These are phyloP conservation scores for Barnettozyma salicaria DNA, from an alignment of 805 yeast species.

Conservation along the genomic window DNA sequence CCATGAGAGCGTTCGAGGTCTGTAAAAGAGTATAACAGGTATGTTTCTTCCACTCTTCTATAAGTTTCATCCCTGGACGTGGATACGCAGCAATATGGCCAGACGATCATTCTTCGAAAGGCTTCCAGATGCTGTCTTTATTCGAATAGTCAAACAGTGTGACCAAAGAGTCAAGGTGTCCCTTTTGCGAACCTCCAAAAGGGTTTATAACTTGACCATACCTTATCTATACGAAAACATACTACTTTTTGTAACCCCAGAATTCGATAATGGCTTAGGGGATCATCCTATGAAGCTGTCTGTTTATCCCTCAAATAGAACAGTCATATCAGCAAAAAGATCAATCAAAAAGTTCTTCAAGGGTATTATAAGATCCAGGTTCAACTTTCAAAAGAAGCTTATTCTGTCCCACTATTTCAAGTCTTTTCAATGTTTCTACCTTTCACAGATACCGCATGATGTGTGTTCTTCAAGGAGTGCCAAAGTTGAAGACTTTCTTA, in stretches of 20 bases:
- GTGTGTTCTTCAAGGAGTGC: too few species aligned
- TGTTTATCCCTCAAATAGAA: neutral
- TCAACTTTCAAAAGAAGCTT: neutral
- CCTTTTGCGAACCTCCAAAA: neutral
- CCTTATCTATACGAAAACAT: neutral
- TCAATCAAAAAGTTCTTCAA: slow-evolving; percentile 7
- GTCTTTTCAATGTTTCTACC: neutral
- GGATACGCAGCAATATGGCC: too few species aligned
- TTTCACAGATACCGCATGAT: too few species aligned
- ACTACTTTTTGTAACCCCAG: neutral
- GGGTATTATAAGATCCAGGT: neutral
- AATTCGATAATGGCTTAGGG: neutral
- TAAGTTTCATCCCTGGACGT: neutral
- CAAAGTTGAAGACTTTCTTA: too few species aligned
- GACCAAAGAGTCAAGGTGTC: neutral
- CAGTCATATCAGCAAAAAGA: neutral
- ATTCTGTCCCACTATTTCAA: neutral
- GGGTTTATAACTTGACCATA: neutral
- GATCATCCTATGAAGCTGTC: neutral
- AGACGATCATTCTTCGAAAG: neutral
- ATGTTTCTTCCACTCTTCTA: neutral
- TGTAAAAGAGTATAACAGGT: too few species aligned
- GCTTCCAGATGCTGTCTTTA: neutral
- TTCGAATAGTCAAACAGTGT: neutral
- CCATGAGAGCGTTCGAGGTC: too few species aligned